Evolutionary conservation across 177 flowering plant genomes (phyloP).

Genomic region (Vitis hybrid): DNA sequence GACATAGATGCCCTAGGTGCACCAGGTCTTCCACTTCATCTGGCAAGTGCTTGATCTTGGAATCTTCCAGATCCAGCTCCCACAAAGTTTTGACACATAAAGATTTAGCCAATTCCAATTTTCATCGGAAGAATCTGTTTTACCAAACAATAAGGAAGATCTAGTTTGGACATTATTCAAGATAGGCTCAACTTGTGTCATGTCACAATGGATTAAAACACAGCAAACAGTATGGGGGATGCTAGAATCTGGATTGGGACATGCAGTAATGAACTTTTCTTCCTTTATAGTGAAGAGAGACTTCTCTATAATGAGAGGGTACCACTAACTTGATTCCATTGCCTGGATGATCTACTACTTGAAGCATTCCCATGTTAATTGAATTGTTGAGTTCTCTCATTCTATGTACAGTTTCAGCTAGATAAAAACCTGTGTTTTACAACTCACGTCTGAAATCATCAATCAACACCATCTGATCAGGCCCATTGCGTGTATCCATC

Average conservation of each 20-base stretch:
- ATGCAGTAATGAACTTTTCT: too few species aligned
- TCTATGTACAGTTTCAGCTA: conserved; percentile 6
- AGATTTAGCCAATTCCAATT: neutral
- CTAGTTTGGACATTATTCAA: neutral
- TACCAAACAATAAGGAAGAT: neutral
- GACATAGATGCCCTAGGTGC: conserved; percentile 1
- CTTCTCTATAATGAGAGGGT: too few species aligned
- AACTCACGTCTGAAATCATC: conserved; percentile 7
- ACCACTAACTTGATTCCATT: too few species aligned
- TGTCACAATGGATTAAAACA: too few species aligned
- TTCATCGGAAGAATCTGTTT: neutral
- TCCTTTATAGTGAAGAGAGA: too few species aligned
- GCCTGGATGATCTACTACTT: too few species aligned
- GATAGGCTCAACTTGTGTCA: neutral
- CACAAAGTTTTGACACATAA: conserved; percentile 4
- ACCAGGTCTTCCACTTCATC: conserved; percentile 7
- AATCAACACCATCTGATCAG: neutral
- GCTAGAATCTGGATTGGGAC: too few species aligned
- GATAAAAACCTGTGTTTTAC: neutral
- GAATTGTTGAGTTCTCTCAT: conserved; percentile 5
- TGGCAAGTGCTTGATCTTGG: conserved; percentile 2
- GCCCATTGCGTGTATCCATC: conserved; percentile 6
- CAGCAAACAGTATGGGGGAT: too few species aligned
- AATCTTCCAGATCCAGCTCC: conserved; percentile 3
- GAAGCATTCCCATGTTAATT: neutral